A percentile compares a stretch with the other conserved stretches of the same genome.
These are phyloP conservation scores for Luffa acutangula DNA, from an alignment of 306 rosid species.

Conservation along the genomic window DNA sequence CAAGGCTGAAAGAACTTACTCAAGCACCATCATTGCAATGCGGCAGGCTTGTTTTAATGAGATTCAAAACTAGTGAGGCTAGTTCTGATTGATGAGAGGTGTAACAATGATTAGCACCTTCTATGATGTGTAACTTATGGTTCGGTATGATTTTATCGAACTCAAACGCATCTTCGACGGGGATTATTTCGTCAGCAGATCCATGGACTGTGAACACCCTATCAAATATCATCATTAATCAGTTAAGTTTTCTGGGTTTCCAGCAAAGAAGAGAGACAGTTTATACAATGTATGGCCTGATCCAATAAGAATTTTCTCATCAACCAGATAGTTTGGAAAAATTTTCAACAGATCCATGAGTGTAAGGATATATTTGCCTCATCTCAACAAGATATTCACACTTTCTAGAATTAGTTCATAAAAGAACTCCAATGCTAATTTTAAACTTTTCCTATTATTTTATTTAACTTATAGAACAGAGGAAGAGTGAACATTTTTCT, in stretches of 20 bases:
- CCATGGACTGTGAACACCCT: constrained; percentile 79
- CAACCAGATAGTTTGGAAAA: background rate
- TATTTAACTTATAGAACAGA: background rate
- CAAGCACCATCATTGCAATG: constrained; percentile 18
- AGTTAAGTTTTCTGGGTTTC: background rate
- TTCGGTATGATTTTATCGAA: constrained; percentile 64
- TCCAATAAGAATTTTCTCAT: background rate
- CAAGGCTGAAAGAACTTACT: constrained; percentile 15
- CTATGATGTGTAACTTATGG: constrained; percentile 47
- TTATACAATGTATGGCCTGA: background rate
- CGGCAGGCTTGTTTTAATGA: constrained; percentile 36
- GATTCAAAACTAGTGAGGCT: constrained; percentile 29
- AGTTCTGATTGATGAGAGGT: constrained; percentile 40
- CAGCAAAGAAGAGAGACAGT: background rate
- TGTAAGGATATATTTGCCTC: background rate
- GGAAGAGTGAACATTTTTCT: background rate
- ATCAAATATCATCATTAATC: background rate
- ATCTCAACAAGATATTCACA: background rate
- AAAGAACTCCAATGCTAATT: background rate
- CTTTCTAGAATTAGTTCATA: background rate
- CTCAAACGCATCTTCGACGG: constrained; percentile 47
- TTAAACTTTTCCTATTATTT: too few species aligned
- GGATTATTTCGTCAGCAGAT: constrained; percentile 35
- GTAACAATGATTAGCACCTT: constrained; percentile 61
- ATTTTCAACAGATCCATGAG: background rate